These are phyloP conservation scores for Erucastrum elatum DNA, from an alignment of 345 rosid species.

Conservation along the genomic window DNA sequence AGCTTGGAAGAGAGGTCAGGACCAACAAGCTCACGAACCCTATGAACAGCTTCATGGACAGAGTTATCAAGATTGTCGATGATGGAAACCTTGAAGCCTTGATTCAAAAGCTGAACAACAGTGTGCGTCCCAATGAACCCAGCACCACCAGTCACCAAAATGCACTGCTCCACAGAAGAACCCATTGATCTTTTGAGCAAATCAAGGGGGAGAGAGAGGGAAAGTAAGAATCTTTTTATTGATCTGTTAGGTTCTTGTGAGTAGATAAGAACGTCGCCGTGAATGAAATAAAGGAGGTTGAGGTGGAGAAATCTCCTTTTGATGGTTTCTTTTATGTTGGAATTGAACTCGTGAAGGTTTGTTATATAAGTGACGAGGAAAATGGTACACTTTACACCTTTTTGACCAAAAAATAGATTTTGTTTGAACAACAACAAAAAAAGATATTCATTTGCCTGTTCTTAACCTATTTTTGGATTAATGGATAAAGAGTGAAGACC, in stretches of 20 bases:
- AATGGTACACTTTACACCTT: constrained; percentile 7
- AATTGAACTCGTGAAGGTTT: constrained; percentile 22
- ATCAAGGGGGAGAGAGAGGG: constrained; percentile 20
- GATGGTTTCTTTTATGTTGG: constrained; percentile 13
- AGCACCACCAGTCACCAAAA: constrained; percentile 97
- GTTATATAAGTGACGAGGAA: constrained; percentile 8
- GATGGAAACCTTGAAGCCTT: constrained; percentile 73
- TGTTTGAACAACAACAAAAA: constrained; percentile 6
- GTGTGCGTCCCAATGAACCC: constrained; percentile 96
- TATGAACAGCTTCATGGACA: constrained; percentile 69
- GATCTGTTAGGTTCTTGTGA: constrained; percentile 18
- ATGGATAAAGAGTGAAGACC: constrained; percentile 35
- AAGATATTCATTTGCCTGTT: constrained; percentile 14
- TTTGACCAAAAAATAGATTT: constrained; percentile 26
- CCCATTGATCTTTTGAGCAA: constrained; percentile 44
- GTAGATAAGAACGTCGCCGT: constrained; percentile 38
- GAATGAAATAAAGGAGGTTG: constrained; percentile 11
- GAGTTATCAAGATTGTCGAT: constrained; percentile 91
- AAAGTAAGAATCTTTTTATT: background rate
- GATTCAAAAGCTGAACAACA: constrained; percentile 76
- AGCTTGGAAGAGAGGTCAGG: constrained; percentile 78
- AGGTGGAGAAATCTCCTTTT: background rate
- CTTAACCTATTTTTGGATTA: constrained; percentile 30
- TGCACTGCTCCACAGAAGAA: constrained; percentile 45
- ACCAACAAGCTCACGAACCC: constrained; percentile 79